Evolutionary conservation across 495 filamentous ascomycete genomes (phyloP).

Genomic region (Cercophora sp.): DNA sequence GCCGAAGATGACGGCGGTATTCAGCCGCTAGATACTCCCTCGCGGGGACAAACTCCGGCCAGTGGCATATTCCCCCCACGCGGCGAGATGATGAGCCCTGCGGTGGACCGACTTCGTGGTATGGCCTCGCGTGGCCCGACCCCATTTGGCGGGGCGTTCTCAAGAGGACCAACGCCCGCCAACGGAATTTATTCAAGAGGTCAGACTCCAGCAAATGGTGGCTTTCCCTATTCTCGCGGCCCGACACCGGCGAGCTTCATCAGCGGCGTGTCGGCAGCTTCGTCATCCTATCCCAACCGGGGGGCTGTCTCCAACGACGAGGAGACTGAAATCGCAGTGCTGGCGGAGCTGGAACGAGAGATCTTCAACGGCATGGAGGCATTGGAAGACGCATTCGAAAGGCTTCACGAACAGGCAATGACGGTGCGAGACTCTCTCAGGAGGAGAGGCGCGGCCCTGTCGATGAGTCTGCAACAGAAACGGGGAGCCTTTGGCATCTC

Average conservation of each 20-base stretch:
- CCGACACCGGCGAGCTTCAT: slow-evolving; percentile 46
- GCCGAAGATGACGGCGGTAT: slow-evolving; percentile 63
- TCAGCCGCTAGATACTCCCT: slow-evolving; percentile 41
- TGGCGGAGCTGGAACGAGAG: slow-evolving; percentile 89
- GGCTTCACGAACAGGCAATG: slow-evolving; percentile 80
- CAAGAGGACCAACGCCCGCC: slow-evolving; percentile 35
- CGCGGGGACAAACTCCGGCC: slow-evolving; percentile 52
- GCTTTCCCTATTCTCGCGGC: slow-evolving; percentile 34
- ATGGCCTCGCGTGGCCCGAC: slow-evolving; percentile 38
- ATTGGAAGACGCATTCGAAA: slow-evolving; percentile 93
- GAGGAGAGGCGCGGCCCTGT: slow-evolving; percentile 72
- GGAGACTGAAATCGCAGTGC: slow-evolving; percentile 83
- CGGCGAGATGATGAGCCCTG: neutral
- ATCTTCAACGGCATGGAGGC: slow-evolving; percentile 92
- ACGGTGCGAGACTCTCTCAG: slow-evolving; percentile 72
- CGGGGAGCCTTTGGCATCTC: slow-evolving; percentile 45
- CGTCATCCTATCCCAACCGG: slow-evolving; percentile 33
- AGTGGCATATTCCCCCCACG: slow-evolving; percentile 41
- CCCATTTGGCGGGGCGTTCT: slow-evolving; percentile 25
- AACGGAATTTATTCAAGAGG: slow-evolving; percentile 34
- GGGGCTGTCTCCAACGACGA: slow-evolving; percentile 78
- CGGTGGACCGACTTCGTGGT: slow-evolving; percentile 10
- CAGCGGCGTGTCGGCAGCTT: slow-evolving; percentile 36
- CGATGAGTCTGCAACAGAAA: slow-evolving; percentile 71
- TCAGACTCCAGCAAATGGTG: slow-evolving; percentile 35